Conservation (phyloP, 805 yeast species). For the Sugiyamaella chiloensis region DNA sequence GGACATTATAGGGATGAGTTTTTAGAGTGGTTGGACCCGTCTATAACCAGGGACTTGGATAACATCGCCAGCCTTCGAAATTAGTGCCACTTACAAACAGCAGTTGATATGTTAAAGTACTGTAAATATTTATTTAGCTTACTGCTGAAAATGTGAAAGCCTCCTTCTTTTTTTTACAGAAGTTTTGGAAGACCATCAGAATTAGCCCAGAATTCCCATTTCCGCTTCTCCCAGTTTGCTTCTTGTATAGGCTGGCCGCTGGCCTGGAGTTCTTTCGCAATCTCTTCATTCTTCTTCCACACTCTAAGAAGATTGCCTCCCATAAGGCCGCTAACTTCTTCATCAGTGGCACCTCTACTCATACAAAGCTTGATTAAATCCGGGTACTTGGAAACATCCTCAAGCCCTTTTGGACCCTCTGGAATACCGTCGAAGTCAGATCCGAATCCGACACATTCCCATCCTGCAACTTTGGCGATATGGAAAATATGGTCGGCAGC, state of each 20-base stretch:
- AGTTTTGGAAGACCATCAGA: not conserved
- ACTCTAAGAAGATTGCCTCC: conserved; percentile 20
- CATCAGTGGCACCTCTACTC: conserved; percentile 41
- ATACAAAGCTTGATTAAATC: conserved; percentile 40
- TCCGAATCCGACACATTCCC: conserved; percentile 52
- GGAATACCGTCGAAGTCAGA: conserved; percentile 55
- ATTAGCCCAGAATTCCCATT: conserved; percentile 4
- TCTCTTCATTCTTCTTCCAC: conserved; percentile 18
- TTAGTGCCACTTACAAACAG: too few species aligned
- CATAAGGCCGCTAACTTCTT: conserved; percentile 24
- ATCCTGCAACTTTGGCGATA: conserved; percentile 44
- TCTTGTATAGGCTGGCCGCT: not conserved
- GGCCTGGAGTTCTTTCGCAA: conserved; percentile 5
- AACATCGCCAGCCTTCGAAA: too few species aligned
- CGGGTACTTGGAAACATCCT: conserved; percentile 55
- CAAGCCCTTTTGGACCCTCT: conserved; percentile 47
- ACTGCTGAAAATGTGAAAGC: too few species aligned
- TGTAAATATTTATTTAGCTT: not conserved
- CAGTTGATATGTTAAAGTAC: too few species aligned
- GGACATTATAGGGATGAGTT: not conserved
- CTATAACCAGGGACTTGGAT: not conserved
- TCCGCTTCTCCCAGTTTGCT: conserved; percentile 2
- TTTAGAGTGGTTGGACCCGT: not conserved
- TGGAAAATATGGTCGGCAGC: conserved; percentile 46
- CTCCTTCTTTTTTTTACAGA: conserved; percentile 1